A percentile compares a stretch with the other conserved stretches of the same genome.
These are phyloP conservation scores for Angomonas desouzai DNA, from an alignment of 208 protist species.

Conservation along the genomic window DNA sequence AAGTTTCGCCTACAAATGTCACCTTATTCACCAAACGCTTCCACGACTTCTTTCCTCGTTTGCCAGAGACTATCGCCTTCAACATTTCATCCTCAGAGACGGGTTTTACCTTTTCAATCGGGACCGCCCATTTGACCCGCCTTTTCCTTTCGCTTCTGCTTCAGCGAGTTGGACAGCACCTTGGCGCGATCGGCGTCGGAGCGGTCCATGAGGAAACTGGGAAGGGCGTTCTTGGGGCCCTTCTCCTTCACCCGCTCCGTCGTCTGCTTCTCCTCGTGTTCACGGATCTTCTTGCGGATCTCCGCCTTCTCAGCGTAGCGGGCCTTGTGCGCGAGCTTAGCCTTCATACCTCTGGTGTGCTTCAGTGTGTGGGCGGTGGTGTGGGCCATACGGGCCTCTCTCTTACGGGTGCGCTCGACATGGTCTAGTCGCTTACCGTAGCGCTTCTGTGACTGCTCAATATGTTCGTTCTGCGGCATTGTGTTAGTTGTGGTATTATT, in stretches of 20 bases:
- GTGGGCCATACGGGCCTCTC: slow-evolving; percentile 95
- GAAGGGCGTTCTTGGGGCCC: slow-evolving; percentile 96
- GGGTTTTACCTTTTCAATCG: slow-evolving; percentile 98
- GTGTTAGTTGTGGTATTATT: too few relatives aligned
- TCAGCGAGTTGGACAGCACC: slow-evolving; percentile 99
- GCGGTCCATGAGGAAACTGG: slow-evolving; percentile 99
- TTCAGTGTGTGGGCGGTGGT: slow-evolving; percentile 93
- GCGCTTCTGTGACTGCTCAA: slow-evolving; percentile 98
- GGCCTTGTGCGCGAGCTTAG: slow-evolving; percentile 98
- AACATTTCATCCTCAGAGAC: slow-evolving; percentile 99
- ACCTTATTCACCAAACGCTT: slow-evolving; percentile 99
- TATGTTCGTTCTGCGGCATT: slow-evolving; percentile 99
- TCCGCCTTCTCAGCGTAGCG: slow-evolving; percentile 99
- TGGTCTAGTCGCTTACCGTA: slow-evolving; percentile 98
- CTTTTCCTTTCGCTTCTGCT: slow-evolving; percentile 99
- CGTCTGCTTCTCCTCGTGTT: slow-evolving; percentile 96
- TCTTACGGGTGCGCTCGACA: slow-evolving; percentile 98
- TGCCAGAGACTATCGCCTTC: slow-evolving; percentile 95
- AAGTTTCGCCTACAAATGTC: slow-evolving; percentile 99
- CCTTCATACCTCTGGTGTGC: slow-evolving; percentile 96
- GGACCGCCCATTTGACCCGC: slow-evolving; percentile 99
- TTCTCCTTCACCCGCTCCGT: slow-evolving; percentile 93
- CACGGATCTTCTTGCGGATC: slow-evolving; percentile 99
- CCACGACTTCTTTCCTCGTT: slow-evolving; percentile 97
- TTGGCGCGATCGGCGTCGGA: slow-evolving; percentile 96